Base-by-base conservation (phyloP, 2,329 filamentous ascomycete genomes). In the Xylariaceae sp. region DNA sequence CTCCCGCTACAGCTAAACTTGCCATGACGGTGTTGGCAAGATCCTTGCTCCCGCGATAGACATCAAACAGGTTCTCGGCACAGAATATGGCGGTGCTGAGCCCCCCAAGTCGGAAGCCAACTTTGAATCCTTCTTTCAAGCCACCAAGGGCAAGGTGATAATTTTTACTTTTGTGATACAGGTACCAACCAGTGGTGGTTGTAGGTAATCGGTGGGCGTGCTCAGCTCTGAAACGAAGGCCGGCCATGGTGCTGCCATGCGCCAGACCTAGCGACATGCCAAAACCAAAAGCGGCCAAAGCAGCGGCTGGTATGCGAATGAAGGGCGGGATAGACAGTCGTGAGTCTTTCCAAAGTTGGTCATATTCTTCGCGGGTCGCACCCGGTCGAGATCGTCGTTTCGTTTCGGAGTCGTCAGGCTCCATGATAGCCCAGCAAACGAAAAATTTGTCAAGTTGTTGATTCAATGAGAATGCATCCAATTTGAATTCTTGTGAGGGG, bases 101-200 rank as follows among this genome's bases (percentile, higher is more conserved):
- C 37, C 85, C 71, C 4, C 80, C 80, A 5, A 94, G 74, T 55
- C 79, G 82, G 23, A 71, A 64, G 1, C 86, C 90, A 76, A 93
- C 88, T 54, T 78, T 82, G 40, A 88, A 57, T 0, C 89, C 93
- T 60, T 95, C 89, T 42, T 80, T 80, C 16, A 94, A 71, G 1
- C 86, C 92, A 5, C 86, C 87, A 19, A 86, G 77, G 58, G 88
- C 83, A 41, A 86, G 79, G 59, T 89, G 82, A 71, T 98, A 97
- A 68, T 95, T 97, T 68, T 97, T 97, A 64, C 83, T 88, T 70
- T 96, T 96, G 73, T 97, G 92, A 67, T 98, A 98, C n/a, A 97
- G 79, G 64, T 92, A 98, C 93, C 93, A 98, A 16, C 90, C 92
- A 2, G 83, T 81, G 21, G 88, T 83, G 1, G 84, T 84, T 3